A percentile compares a stretch with the other conserved stretches of the same genome.
Evolutionary conservation across 2,329 filamentous ascomycete species (phyloP).

Genomic region (Alternaria triticimaculans): DNA sequence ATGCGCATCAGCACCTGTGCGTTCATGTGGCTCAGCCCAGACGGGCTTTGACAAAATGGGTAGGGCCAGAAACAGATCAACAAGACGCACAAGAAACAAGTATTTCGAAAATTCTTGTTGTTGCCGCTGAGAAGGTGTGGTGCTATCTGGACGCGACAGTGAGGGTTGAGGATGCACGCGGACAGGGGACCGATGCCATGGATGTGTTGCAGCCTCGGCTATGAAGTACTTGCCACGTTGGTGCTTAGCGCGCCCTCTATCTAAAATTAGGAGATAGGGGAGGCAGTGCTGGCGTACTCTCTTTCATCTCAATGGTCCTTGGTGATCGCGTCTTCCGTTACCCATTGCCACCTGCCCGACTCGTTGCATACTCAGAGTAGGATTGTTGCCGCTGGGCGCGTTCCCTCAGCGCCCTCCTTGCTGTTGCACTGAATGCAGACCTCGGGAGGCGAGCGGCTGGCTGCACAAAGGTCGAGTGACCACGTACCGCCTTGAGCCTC

Average conservation of each 20-base stretch:
- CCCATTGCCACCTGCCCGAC: constrained; percentile 26
- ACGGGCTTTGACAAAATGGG: too few species aligned
- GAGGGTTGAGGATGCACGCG: background rate
- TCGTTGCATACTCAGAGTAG: constrained; percentile 9
- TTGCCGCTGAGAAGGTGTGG: background rate
- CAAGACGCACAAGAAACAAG: background rate
- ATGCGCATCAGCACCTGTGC: background rate
- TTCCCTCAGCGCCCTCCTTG: background rate
- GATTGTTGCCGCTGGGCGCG: constrained; percentile 4
- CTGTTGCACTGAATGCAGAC: constrained; percentile 10
- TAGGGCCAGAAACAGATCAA: background rate
- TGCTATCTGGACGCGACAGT: constrained; percentile 4
- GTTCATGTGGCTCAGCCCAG: background rate
- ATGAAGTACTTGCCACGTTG: constrained; percentile 3
- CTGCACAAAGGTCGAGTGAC: constrained; percentile 18
- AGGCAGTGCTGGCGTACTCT: constrained; percentile 33
- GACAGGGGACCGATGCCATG: constrained; percentile 9
- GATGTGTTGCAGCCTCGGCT: constrained; percentile 19
- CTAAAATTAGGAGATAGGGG: constrained; percentile 43
- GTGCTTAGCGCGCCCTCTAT: constrained; percentile 8
- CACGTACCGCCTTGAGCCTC: constrained; percentile 18
- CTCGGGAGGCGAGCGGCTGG: constrained; percentile 21
- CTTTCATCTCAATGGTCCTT: constrained; percentile 20
- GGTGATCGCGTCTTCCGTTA: constrained; percentile 23
- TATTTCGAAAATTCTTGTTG: background rate